These are phyloP conservation scores for Phytophthora macrochlamydospora DNA, from an alignment of 352 stramenopile genomes.

Conservation along the genomic window DNA sequence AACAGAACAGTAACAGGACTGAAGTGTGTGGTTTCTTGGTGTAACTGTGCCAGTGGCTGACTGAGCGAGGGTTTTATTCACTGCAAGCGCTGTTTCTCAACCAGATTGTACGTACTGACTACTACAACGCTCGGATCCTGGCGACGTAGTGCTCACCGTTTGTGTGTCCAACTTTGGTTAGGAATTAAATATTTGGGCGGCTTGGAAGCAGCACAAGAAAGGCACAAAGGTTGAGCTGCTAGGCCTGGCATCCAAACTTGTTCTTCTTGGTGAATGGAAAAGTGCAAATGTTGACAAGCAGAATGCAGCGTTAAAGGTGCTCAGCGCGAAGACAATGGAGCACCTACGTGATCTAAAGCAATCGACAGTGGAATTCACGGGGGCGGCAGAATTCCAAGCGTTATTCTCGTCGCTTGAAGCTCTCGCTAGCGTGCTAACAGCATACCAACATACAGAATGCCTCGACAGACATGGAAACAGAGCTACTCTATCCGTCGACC, in stretches of 20 bases:
- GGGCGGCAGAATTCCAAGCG: constrained; percentile 11
- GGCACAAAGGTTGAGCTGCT: constrained; percentile 42
- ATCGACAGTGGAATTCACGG: neutral
- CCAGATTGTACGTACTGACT: constrained; percentile 61
- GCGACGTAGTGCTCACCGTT: neutral
- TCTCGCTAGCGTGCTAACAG: constrained; percentile 22
- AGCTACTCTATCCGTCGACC: constrained; percentile 30
- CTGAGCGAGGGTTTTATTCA: constrained; percentile 63
- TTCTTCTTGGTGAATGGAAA: constrained; percentile 56
- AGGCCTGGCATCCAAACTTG: constrained; percentile 57
- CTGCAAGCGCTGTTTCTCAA: constrained; percentile 72
- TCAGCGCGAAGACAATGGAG: constrained; percentile 19
- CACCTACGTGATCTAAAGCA: constrained; percentile 29
- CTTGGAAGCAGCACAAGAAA: constrained; percentile 49
- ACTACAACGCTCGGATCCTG: too few relatives aligned
- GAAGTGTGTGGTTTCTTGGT: neutral
- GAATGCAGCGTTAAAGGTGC: constrained; percentile 20
- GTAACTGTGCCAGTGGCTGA: constrained; percentile 58
- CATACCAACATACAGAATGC: constrained; percentile 5
- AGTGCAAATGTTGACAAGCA: constrained; percentile 21
- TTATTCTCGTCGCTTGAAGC: constrained; percentile 28
- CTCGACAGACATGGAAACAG: neutral
- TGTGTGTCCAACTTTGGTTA: constrained; percentile 19
- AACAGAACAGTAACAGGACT: neutral
- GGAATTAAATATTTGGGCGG: constrained; percentile 76